phyloP scores from a whole-genome alignment of 163 green algal species.

The Prototheca stagnorum region DNA sequence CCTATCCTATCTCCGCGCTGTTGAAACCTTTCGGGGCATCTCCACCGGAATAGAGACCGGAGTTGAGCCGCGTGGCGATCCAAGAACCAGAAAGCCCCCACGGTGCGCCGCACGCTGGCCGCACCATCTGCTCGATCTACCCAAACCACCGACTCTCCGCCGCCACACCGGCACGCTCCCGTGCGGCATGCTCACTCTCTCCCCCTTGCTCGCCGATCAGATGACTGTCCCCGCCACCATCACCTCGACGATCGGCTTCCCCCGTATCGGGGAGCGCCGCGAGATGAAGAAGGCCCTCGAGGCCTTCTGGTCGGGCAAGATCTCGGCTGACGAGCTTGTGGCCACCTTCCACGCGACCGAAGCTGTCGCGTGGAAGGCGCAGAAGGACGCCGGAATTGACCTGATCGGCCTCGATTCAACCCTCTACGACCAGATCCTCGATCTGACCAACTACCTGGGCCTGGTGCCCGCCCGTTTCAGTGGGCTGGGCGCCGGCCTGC shows the following conservation, averaged over 20 bases:
- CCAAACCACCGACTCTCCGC: too few species aligned
- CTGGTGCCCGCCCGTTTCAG: constrained; percentile 58
- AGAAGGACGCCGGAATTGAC: constrained; percentile 32
- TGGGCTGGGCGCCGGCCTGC: constrained; percentile 23
- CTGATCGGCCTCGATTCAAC: constrained; percentile 63
- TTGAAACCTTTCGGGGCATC: too few species aligned
- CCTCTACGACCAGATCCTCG: constrained; percentile 76
- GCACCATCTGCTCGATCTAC: too few species aligned
- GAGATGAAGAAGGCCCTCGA: constrained; percentile 76
- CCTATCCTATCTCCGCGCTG: too few species aligned
- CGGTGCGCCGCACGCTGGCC: too few species aligned
- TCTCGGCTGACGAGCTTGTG: constrained; percentile 33
- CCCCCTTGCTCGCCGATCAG: too few species aligned
- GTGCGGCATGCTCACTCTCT: too few species aligned
- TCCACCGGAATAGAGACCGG: too few species aligned
- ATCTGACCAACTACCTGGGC: constrained; percentile 56
- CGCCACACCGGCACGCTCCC: too few species aligned
- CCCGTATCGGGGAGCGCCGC: constrained; percentile 55
- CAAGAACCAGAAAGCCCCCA: too few species aligned
- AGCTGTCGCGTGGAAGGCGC: constrained; percentile 36
- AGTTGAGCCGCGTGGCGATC: too few species aligned
- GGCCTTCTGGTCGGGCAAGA: constrained; percentile 45
- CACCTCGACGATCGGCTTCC: constrained; percentile 56
- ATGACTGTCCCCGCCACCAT: too few species aligned
- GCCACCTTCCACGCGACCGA: constrained; percentile 23